A percentile compares a stretch with the other conserved stretches of the same genome.
Conservation (phyloP, 2,329 filamentous ascomycete species). For the Scleromitrula shiraiana region DNA sequence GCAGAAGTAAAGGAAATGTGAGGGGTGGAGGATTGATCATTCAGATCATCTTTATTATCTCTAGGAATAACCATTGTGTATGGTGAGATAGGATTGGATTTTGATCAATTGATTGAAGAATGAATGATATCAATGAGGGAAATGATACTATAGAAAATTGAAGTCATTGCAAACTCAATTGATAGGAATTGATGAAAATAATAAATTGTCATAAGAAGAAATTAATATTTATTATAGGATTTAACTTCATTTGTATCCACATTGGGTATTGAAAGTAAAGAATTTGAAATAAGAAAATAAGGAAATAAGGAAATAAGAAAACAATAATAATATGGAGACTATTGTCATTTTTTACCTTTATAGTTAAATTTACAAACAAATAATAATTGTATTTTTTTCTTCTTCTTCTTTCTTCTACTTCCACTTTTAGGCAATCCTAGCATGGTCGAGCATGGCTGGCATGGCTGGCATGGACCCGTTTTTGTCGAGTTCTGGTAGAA, state of each 20-base stretch:
- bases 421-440: too few relatives aligned
- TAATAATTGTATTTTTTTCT: too few relatives aligned
- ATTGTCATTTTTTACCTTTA: too few relatives aligned
- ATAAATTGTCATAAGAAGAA: not conserved
- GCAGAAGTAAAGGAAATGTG: constrained; percentile 13
- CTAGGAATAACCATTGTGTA: constrained; percentile 16
- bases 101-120: not conserved
- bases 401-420: too few relatives aligned
- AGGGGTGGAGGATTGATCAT: constrained; percentile 10
- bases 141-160: not conserved
- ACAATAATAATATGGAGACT: too few relatives aligned
- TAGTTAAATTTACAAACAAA: too few relatives aligned
- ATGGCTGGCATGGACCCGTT: too few relatives aligned
- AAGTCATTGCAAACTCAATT: not conserved
- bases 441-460: too few relatives aligned
- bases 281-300: not conserved
- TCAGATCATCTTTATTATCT: constrained; percentile 9
- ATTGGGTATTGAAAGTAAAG: not conserved
- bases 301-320: too few relatives aligned
- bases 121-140: not conserved
- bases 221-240: not conserved
- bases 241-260: not conserved
- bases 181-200: not conserved
- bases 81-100: not conserved
- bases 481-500: too few relatives aligned